Percentiles rank a stretch among this genome's conserved stretches.
Evolutionary conservation across 257 asterid genomes (phyloP).

Genomic region (Nyctanthes arbortristis): DNA sequence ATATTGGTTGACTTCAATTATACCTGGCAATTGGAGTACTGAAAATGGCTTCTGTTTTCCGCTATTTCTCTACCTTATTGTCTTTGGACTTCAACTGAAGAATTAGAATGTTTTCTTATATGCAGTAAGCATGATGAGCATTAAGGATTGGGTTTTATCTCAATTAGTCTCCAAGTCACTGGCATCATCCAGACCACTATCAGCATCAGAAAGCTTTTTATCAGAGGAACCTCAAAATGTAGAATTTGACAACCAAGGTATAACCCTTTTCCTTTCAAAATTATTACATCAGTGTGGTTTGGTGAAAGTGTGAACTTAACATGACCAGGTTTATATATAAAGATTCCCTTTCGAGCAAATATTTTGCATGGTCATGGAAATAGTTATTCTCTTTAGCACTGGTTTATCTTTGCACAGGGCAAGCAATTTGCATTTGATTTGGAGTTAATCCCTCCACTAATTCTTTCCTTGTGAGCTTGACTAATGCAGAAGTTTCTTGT

Average conservation of each 20-base stretch:
- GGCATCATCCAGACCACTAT: slow-evolving; percentile 66
- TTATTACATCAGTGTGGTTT: background rate
- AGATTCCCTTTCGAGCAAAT: background rate
- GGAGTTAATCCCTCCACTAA: slow-evolving; percentile 1
- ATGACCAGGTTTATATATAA: background rate
- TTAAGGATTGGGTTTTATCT: slow-evolving; percentile 94
- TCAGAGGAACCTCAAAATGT: slow-evolving; percentile 66
- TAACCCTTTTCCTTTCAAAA: slow-evolving; percentile 9
- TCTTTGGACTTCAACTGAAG: slow-evolving; percentile 12
- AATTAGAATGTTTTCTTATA: slow-evolving; percentile 10
- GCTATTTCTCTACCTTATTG: slow-evolving; percentile 4
- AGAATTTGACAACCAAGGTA: slow-evolving; percentile 71
- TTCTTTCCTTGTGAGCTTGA: slow-evolving; percentile 7
- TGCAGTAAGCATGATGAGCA: slow-evolving; percentile 63
- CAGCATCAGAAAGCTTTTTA: slow-evolving; percentile 70
- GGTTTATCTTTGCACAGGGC: background rate
- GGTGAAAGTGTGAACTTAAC: background rate
- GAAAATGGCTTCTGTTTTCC: background rate
- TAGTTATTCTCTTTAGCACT: background rate
- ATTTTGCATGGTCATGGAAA: background rate
- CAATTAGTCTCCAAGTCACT: slow-evolving; percentile 78
- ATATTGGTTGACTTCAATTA: slow-evolving; percentile 14
- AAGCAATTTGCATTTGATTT: background rate
- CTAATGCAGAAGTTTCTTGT: background rate
- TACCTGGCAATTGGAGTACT: slow-evolving; percentile 4